Evolutionary conservation across 2,329 filamentous ascomycete genomes (phyloP).

Genomic region (Aspergillus aculeatinus): DNA sequence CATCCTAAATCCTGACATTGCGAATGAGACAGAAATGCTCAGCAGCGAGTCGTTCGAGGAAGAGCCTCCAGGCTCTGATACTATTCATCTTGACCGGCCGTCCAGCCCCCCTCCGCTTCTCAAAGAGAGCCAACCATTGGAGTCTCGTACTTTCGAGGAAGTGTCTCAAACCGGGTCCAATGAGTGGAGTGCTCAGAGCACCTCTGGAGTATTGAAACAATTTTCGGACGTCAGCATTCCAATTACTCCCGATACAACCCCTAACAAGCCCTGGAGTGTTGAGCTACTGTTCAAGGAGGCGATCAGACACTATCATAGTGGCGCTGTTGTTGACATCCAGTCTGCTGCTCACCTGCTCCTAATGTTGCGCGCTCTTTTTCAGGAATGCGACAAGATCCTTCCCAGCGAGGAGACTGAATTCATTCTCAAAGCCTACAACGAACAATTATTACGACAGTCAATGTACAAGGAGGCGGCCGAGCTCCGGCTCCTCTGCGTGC

Average conservation of each 20-base stretch:
- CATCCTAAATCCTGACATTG: conserved; percentile 13
- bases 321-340: conserved; percentile 39
- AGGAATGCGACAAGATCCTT: conserved; percentile 38
- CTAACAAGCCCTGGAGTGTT: conserved; percentile 41
- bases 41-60: conserved; percentile 28
- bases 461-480: conserved; percentile 52
- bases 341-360: conserved; percentile 44
- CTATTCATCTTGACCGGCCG: conserved; percentile 47
- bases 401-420: conserved; percentile 52
- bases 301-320: conserved; percentile 41
- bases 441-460: conserved; percentile 50
- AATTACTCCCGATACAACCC: conserved; percentile 29
- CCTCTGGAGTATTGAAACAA: conserved; percentile 19
- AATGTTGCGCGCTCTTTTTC: conserved; percentile 41
- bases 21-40: conserved; percentile 20
- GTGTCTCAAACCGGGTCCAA: conserved; percentile 2
- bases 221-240: conserved; percentile 31
- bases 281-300: conserved; percentile 41
- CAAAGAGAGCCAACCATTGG: conserved; percentile 35
- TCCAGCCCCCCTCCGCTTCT: conserved; percentile 38
- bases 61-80: conserved; percentile 22
- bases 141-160: conserved; percentile 15
- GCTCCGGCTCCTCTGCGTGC: conserved; percentile 56
- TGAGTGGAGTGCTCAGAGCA: conserved; percentile 5
- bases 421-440: conserved; percentile 58